Evolutionary conservation across 208 protist species (phyloP), one percentile per base, ranked within the genome.

Genomic region (Leishmania guyanensis): DNA sequence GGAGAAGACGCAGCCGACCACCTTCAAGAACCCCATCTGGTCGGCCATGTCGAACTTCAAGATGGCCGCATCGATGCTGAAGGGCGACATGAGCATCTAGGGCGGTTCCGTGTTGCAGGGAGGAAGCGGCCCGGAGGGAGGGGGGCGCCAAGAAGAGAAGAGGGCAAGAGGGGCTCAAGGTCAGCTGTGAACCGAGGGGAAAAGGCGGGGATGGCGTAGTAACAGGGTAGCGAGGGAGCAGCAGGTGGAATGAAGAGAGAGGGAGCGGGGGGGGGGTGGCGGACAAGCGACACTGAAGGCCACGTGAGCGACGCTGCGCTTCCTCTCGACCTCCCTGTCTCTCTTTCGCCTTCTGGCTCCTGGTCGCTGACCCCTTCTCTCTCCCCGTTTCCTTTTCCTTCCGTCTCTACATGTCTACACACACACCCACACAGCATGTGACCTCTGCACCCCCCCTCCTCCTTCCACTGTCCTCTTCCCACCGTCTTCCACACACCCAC

Each of bases 1-100:
- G 17, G 86, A 91, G 80, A 50, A 78, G 26, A 79, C 81, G 74
- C 80, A 78, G 54, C 91, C 91, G 51, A 91, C 91, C 17, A 87
- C 86, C 4, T 86, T 92, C 60, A 83, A 82, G 69, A 66, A 93
- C 78, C 91, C 91, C 17, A 75, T 87, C 75, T 94, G 89, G 86
- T 92, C 91, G 6, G 76, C 89, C 14, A 58, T 70, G 46, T 81
- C 91, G 2, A 87, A 94, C 83, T 91, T 91, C 79, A 81, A 87
- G 64, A 89, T 94, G 82, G 73, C 90, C 26, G 77, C 83, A 65
- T 64, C 80, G 62, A 88, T 93, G 80, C 36, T 94, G 17, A 84
- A 75, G 51, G 88, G 88, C n/a, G 81, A 90, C 12, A 78, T 88
- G 66, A 82, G 68, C 43, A 84, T 92, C 43, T 93, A 91, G 60